Base-by-base conservation (phyloP, 768 basidiomycete genomes). In the Gloeostereum incarnatum region DNA sequence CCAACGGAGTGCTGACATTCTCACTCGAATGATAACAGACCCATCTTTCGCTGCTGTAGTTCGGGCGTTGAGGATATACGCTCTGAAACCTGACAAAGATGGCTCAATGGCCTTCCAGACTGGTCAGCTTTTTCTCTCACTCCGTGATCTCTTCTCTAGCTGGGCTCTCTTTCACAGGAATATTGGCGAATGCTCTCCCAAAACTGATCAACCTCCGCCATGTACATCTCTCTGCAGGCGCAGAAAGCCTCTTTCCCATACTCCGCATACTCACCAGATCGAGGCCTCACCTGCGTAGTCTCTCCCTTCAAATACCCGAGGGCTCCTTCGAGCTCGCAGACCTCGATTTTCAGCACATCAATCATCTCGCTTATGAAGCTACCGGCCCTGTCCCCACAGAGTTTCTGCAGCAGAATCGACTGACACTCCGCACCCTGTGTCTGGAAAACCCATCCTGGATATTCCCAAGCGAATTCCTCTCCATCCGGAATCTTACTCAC, bases 161-260 rank as follows among this genome's bases (percentile, higher is more conserved):
- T 21, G 18, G 26, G 14, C 14, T 27, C 17, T 36, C 24, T 36
- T 25, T 33, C 13, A 0, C 17, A 80, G 79, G 78, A 19, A 82
- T 84, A 73, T 58, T 84, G 38, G 68, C 73, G 14, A 84, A 82
- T 31, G 76, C 78, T 3, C 60, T 85, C 7, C 78, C 80, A 6
- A 78, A 75, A 48, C 52, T 84, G 20, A 55, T 57, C 35, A 79
- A 74, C 45, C 60, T 84, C 24, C 63, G 69, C 21, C 75, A 74
- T 40, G 68, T 80, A 2, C 72, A 77, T 50, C 73, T 79, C 31
- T 68, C 69, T n/a, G 75, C 78, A 11, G 60, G 67, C 1, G 65
- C 60, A 26, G 73, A 75, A 13, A 65, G 73, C 25, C 67, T 81
- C 31, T 47, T 61, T 6, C 64, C 69, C 2, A 63, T 81, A 19